Evolutionary conservation across 805 yeast species (phyloP), one percentile per base, ranked within the genome.

Genomic region (Hanseniaspora clermontiae): DNA sequence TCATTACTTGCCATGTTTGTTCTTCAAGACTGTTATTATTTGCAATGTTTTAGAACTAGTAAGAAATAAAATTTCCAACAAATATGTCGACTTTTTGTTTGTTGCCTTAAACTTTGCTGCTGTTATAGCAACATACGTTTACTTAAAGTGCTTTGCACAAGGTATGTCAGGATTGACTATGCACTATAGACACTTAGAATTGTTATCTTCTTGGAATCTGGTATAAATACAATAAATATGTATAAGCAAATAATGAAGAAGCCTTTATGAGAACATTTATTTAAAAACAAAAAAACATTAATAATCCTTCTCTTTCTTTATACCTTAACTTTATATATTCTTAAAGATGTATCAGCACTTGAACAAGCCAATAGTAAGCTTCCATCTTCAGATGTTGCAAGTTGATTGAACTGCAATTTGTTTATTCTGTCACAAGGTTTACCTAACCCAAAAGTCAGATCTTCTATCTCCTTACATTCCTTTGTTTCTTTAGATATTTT

Each of bases 1-100:
- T 71, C 98, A 91, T 69, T 91, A 91, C 70, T 79, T 89, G 62
- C 98, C 98, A 14, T 96, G 97, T 1, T 77, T 90, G 60, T 91
- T 86, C 72, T 91, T 91, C 73, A 97, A 97, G 51, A 83, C 89
- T 74, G 73, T 90, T 61, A 83, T 87, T 15, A 67, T 72, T 64
- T 72, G 70, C 29, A 65, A 65, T 63, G 58, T 65, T 37, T 57
- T 70, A 42, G 70, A 67, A 12, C 45, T 53, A 19, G 20, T 53
- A 15, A 46, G 47, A 38, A 19, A 38, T n/a, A 39, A 19, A 20
- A n/a, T 53, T 9, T 27, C 38, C 7, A 38, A 46, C 32, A 53
- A 32, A 39, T 31, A 31, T 15, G 5, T 39, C 12, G 32, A 46
- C 17, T 19, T n/a, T 7, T 14, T 36, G 8, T 45, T 53, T 29